A percentile compares a stretch with the other conserved stretches of the same genome.
These are phyloP conservation scores for Orbilia quercus DNA, from an alignment of 2,329 filamentous ascomycete genomes.

Conservation along the genomic window DNA sequence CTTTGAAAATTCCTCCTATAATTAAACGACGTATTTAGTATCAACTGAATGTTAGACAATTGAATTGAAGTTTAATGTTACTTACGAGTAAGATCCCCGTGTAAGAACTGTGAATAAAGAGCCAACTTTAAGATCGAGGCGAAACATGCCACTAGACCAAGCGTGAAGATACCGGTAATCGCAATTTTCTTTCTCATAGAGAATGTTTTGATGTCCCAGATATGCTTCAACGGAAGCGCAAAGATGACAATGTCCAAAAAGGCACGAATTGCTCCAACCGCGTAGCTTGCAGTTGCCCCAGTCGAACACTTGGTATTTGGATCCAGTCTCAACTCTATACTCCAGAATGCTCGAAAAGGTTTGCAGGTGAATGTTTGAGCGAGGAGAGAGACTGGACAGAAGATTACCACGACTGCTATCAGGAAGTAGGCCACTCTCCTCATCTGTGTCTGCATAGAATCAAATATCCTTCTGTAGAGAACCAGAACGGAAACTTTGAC, in stretches of 20 bases:
- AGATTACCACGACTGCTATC: constrained; percentile 36
- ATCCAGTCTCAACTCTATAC: constrained; percentile 30
- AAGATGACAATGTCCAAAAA: constrained; percentile 43
- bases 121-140: constrained; percentile 46
- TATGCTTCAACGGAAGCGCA: constrained; percentile 47
- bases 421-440: constrained; percentile 38
- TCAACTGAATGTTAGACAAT: no score
- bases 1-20: constrained; percentile 34
- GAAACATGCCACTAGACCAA: constrained; percentile 46
- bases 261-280: constrained; percentile 29
- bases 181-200: constrained; percentile 45
- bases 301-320: constrained; percentile 30
- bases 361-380: constrained; percentile 27
- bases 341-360: constrained; percentile 41
- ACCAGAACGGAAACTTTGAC: constrained; percentile 52
- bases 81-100: constrained; percentile 49
- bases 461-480: constrained; percentile 48
- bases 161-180: constrained; percentile 38
- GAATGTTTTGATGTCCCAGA: constrained; percentile 52
- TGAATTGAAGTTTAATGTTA: background rate
- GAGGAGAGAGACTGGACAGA: constrained; percentile 38
- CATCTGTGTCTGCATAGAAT: constrained; percentile 51
- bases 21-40: background rate
- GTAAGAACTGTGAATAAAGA: constrained; percentile 23
- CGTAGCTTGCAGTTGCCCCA: constrained; percentile 22